Base-by-base conservation (phyloP, 371 early-diverging fungal species). In the Actinomortierella wolfii region DNA sequence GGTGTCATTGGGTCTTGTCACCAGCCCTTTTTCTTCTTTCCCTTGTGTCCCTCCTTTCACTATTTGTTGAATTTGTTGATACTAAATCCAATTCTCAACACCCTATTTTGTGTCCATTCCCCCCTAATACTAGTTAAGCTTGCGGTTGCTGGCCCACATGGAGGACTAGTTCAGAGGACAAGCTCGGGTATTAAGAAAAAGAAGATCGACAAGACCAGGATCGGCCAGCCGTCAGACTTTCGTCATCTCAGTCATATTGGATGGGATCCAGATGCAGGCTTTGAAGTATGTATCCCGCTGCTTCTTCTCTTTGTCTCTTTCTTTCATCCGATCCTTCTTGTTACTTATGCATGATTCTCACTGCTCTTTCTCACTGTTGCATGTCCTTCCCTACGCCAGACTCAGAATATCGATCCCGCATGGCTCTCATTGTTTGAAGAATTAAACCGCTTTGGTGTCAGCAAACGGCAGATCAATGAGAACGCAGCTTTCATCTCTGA, bases 191-290 rank as follows among this genome's bases (percentile, higher is more conserved):
- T 69, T 66, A 34, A 34, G 34, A 34, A 34, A 11, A 34, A 65
- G 44, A 70, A 70, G 41, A 78, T 92, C 40, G 92, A 92, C 68
- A 92, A 92, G 77, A 82, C 83, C 1, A 78, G 83, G 68, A 94
- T 94, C 59, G 81, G 88, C 18, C 81, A 82, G 57, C 94, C 94
- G 1, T 82, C 89, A 14, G 87, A 90, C 56, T 92, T 91, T 68
- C 82, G 90, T 62, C 92, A 94, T 79, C 76, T 93, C 9, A 83
- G 87, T 13, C 91, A 92, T 75, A 91, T 94, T 60, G 94, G 92
- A 4, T 91, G 85, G 75, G 88, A 90, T 49, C 86, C 89, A 4
- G 87, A 88, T 11, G 87, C 85, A 18, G 95, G 95, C 4, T 94
- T 92, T 68, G 88, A 85, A 62, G 85, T 89, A 60, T 61, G 73